A percentile compares a stretch with the other conserved stretches of the same genome.
These are phyloP conservation scores for Epichloe typhina DNA, from an alignment of 2,329 filamentous ascomycete species.

Conservation along the genomic window DNA sequence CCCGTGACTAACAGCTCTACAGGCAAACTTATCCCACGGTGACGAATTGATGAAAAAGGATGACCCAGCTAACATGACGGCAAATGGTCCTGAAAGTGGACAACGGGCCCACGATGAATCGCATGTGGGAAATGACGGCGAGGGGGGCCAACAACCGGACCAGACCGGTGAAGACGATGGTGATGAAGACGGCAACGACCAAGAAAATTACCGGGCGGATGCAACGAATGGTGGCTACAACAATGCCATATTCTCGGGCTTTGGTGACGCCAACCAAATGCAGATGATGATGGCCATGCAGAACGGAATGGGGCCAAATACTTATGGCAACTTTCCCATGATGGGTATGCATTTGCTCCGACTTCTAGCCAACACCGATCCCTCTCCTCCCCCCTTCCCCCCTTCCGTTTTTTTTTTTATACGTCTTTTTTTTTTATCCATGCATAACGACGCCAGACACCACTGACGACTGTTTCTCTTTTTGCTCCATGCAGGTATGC, in stretches of 20 bases:
- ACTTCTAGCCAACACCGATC: background rate
- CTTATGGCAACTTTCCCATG: conserved; percentile 54
- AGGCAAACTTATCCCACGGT: background rate
- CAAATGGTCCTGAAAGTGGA: conserved; percentile 1
- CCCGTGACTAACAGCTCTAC: background rate
- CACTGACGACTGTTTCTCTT: conserved; percentile 15
- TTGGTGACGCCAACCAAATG: conserved; percentile 62
- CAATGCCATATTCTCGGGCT: conserved; percentile 44
- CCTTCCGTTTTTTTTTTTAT: too few species aligned
- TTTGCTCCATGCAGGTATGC: conserved; percentile 45
- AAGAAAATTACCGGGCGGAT: conserved; percentile 22
- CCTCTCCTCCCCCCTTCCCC: background rate
- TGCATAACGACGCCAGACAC: background rate
- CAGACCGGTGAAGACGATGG: conserved; percentile 10
- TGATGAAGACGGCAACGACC: conserved; percentile 15
- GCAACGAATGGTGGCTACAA: conserved; percentile 36
- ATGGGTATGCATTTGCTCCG: conserved; percentile 57
- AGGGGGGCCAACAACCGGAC: background rate
- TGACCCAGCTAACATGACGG: background rate
- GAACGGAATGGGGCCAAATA: conserved; percentile 45
- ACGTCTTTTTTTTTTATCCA: background rate
- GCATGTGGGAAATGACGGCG: background rate
- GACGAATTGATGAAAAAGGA: background rate
- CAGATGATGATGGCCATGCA: conserved; percentile 71
- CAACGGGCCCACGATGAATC: background rate